Base-by-base conservation (phyloP, 805 yeast genomes). In the Yamadazyma laniorum region DNA sequence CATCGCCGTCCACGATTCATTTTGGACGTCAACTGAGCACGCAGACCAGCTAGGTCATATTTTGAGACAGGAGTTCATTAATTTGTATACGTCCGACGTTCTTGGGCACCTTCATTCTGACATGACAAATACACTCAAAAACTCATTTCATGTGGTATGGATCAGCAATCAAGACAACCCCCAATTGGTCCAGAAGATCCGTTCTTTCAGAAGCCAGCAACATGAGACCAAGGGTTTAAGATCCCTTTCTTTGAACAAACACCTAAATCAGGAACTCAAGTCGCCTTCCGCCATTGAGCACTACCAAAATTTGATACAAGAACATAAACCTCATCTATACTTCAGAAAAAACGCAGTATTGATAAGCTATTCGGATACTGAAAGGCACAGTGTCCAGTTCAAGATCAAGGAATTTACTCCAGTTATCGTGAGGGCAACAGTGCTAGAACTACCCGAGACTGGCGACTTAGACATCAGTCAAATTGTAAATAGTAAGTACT, bases 1-100 rank as follows among this genome's bases (percentile, higher is more conserved):
- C 49, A 66, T 55, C 1, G 55, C 70, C 1, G 70, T 69, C 6
- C 74, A 69, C 44, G 74, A 68, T 45, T 65, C 71, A 13, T 69
- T 55, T 43, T 69, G 74, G 74, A 68, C 74, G 3, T 58, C 61
- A 37, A 55, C 72, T 0, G 28, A 53, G 11, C 56, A 59, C 23
- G 69, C 59, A 5, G 57, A 50, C 11, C 25, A 30, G 11, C 53
- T 69, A 13, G 52, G 59, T 2, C 32, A 22, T 4, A 32, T 58
- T 1, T 39, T 68, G 5, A 43, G 75, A 15, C 51, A 65, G 21
- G 59, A 60, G 40, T 69, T 69, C 43, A 55, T 69, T 4, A 42
- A 60, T 4, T 47, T 69, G 22, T 66, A 69, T 41, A 31, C 56
- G 1, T 43, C 55, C 1, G 54, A 55, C 6, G 48, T 64, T 12